Base-by-base conservation (phyloP, 305 asterid species). In the Coffea humblotiana region DNA sequence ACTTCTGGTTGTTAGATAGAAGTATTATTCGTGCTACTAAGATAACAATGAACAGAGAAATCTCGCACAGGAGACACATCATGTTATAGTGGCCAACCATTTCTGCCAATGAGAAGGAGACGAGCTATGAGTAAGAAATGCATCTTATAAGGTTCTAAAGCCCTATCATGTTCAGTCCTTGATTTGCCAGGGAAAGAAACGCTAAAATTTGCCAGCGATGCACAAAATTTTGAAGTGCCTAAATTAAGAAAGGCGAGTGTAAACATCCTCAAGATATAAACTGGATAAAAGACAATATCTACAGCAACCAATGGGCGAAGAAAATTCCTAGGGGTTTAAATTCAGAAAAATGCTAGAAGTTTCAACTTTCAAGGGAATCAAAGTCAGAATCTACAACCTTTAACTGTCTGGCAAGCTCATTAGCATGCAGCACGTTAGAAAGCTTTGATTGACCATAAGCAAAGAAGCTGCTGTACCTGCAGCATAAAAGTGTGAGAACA, bases 401-500 rank as follows among this genome's bases (percentile, higher is more conserved):
- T 67, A 93, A 82, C 72, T 84, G 89, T 77, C 90, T 84, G 10
- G 92, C 48, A 63, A 93, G 87, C 88, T 92, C 98, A 61, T 86
- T 86, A 11, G 97, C 88, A 27, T 92, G 97, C 78, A 94, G 88
- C 49, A 87, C 72, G 72, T 89, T 92, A 68, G 93, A 88, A 52
- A 94, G 97, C 85, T 94, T 94, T 76, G 98, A 91, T 84, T 91
- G 97, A 71, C 94, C 89, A 49, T 94, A 94, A 5, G 95, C 97
- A 51, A 56, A 63, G 79, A 80, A 83, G 56, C 72, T 85, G 73
- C 13, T 72, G 86, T 92, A 90, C 77, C 97, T 93, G 89, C 83
- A 61, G 16, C 14, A 9, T 51, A 13, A 52, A 27, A 74, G 27
- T 8, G 27, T 32, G 21, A n/a, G 12, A 77, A 67, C 18, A 77